These are phyloP conservation scores for Yamadazyma kitorensis DNA, from an alignment of 805 yeast genomes.

Conservation along the genomic window DNA sequence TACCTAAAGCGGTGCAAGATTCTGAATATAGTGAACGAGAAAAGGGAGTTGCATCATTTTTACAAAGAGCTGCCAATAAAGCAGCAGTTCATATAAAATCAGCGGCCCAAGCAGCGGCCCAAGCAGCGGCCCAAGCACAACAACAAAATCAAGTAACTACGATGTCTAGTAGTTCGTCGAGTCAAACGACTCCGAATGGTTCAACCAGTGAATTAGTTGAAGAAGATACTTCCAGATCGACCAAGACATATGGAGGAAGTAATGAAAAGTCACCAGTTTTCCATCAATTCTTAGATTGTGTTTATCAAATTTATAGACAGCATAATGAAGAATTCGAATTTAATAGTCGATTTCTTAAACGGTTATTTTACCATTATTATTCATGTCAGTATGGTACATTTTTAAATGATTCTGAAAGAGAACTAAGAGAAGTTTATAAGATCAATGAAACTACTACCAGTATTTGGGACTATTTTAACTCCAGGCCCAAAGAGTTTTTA, in stretches of 20 bases:
- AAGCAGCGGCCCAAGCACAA: no score
- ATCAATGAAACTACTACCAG: slow-evolving; percentile 57
- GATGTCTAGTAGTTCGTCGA: no score
- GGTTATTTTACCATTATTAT: slow-evolving; percentile 82
- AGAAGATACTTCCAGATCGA: no score
- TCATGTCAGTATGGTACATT: slow-evolving; percentile 96
- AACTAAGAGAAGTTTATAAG: slow-evolving; percentile 37
- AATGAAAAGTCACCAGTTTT: slow-evolving; percentile 73
- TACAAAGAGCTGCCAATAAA: slow-evolving; percentile 40
- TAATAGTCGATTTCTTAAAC: slow-evolving; percentile 80
- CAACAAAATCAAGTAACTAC: no score
- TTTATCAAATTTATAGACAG: slow-evolving; percentile 73
- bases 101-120: background rate
- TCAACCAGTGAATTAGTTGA: slow-evolving; percentile 32
- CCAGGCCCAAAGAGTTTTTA: slow-evolving; percentile 67
- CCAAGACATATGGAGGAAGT: slow-evolving; percentile 34
- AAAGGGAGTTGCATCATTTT: slow-evolving; percentile 29
- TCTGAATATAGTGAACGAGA: slow-evolving; percentile 8
- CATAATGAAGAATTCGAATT: slow-evolving; percentile 76
- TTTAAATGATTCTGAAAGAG: slow-evolving; percentile 70
- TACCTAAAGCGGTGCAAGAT: slow-evolving; percentile 15
- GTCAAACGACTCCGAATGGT: no score
- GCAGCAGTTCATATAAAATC: slow-evolving; percentile 39
- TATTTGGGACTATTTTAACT: slow-evolving; percentile 91
- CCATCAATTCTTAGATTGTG: slow-evolving; percentile 90